Evolutionary conservation across 306 rosid species (phyloP).

Genomic region (Psophocarpus tetragonolobus): DNA sequence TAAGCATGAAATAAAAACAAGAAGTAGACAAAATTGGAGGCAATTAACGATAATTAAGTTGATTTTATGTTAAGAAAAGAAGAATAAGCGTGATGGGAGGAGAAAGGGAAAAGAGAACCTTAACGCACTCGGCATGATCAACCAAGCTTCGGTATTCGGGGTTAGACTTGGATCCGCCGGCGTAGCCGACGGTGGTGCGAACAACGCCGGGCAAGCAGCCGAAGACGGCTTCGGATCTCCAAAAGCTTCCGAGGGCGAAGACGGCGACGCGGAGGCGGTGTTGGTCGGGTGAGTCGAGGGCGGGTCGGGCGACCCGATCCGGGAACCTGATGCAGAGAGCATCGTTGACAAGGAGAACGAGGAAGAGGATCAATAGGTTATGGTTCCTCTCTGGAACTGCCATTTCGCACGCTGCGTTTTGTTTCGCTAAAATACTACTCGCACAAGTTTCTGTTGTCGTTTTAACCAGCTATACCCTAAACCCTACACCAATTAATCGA

Average conservation of each 20-base stretch:
- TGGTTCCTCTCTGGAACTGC: conserved; percentile 31
- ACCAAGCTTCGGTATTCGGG: conserved; percentile 88
- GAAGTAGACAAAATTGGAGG: too few relatives aligned
- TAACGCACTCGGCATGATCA: conserved; percentile 85
- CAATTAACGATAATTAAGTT: too few relatives aligned
- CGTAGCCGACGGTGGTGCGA: conserved; percentile 78
- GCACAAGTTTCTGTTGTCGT: conserved; percentile 2
- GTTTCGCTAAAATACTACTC: neutral
- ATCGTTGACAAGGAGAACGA: conserved; percentile 9
- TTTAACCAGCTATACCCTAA: conserved; percentile 11
- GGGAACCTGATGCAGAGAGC: conserved; percentile 60
- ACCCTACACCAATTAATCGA: neutral
- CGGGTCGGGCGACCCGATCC: conserved; percentile 53
- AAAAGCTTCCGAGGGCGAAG: conserved; percentile 92
- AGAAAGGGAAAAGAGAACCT: too few relatives aligned
- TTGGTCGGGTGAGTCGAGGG: conserved; percentile 39
- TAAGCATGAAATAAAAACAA: too few relatives aligned
- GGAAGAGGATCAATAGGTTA: conserved; percentile 31
- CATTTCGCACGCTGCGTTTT: conserved; percentile 46
- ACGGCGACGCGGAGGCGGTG: conserved; percentile 54
- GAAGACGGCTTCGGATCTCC: conserved; percentile 93
- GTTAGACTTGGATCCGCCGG: conserved; percentile 81
- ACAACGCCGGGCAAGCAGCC: conserved; percentile 88
- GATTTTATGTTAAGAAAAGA: too few relatives aligned
- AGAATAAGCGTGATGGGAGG: too few relatives aligned